These are phyloP conservation scores for Lycium ferocissimum DNA, from an alignment of 257 asterid species.

Conservation along the genomic window DNA sequence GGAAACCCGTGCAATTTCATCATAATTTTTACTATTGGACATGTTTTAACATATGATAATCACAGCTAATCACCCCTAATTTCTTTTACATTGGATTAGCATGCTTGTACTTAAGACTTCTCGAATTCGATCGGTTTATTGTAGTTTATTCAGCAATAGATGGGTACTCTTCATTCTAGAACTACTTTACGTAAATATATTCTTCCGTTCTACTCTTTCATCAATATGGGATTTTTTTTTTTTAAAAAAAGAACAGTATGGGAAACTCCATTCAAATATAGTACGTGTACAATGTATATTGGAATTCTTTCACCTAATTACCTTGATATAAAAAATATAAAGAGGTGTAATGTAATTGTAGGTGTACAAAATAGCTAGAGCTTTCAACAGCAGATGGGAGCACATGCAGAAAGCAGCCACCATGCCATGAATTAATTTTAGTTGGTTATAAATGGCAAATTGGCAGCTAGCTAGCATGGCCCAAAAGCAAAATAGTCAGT, in stretches of 20 bases:
- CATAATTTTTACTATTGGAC: too few relatives aligned
- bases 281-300: not conserved
- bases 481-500: conserved; percentile 20
- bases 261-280: not conserved
- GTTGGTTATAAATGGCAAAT: conserved; percentile 13
- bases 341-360: not conserved
- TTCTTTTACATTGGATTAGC: too few relatives aligned
- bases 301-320: conserved; percentile 7
- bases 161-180: too few relatives aligned
- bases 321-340: not conserved
- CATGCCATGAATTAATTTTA: conserved; percentile 26
- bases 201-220: not conserved
- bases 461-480: conserved; percentile 27
- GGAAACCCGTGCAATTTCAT: too few relatives aligned
- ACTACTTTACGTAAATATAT: not conserved
- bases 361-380: not conserved
- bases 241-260: not conserved
- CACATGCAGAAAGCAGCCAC: conserved; percentile 35
- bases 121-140: too few relatives aligned
- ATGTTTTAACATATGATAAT: too few relatives aligned
- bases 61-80: too few relatives aligned
- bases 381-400: conserved; percentile 24
- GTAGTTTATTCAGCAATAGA: too few relatives aligned
- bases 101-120: too few relatives aligned
- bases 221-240: not conserved